These are phyloP conservation scores for Quercus glauca DNA, from an alignment of 306 rosid genomes.

Conservation along the genomic window DNA sequence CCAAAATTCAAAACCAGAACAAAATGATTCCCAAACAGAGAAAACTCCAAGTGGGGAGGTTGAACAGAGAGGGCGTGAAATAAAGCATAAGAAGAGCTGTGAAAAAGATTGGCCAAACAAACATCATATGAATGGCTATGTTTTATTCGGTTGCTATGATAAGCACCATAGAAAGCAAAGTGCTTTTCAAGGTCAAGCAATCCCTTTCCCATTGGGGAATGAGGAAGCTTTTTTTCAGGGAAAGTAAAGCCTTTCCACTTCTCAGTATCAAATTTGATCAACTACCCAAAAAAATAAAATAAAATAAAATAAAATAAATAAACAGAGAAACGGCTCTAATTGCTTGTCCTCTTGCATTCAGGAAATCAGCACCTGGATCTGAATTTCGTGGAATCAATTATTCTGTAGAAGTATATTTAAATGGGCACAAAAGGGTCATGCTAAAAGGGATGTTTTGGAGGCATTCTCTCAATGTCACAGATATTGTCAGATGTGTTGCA, in stretches of 20 bases:
- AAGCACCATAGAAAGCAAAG: conserved; percentile 76
- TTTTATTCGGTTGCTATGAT: conserved; percentile 64
- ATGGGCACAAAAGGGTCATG: too few species aligned
- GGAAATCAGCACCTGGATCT: too few species aligned
- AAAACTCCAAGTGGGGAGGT: conserved; percentile 39
- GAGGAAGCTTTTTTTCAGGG: neutral
- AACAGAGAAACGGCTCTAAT: too few species aligned
- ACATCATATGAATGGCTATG: conserved; percentile 53
- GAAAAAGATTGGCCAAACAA: conserved; percentile 88
- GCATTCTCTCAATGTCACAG: too few species aligned
- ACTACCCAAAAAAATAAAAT: too few species aligned
- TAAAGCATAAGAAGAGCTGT: conserved; percentile 56
- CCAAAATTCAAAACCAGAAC: conserved; percentile 59
- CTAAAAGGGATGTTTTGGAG: too few species aligned
- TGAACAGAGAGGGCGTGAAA: conserved; percentile 56
- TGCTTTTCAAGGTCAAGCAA: conserved; percentile 70
- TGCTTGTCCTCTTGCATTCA: too few species aligned
- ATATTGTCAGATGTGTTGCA: too few species aligned
- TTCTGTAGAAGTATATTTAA: too few species aligned
- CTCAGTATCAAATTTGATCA: too few species aligned
- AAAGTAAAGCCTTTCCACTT: neutral
- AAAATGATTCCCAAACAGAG: conserved; percentile 32
- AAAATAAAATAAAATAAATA: too few species aligned
- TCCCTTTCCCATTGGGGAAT: conserved; percentile 47
- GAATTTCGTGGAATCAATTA: too few species aligned